Base-by-base conservation (phyloP, 169 alveolate genomes). In the Cryptosporidium ryanae region DNA sequence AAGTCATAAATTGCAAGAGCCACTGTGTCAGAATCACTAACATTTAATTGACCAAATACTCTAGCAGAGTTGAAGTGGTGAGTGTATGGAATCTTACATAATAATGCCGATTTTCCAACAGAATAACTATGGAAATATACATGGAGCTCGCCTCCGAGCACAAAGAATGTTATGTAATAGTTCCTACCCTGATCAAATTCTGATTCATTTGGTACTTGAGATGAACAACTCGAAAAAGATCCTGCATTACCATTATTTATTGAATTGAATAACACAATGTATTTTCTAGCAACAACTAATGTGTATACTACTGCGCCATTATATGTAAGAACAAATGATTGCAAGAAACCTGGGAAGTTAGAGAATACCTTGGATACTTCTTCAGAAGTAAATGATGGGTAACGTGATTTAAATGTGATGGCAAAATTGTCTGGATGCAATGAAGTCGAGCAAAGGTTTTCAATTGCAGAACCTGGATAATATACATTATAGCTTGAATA, bases 321-420 rank as follows among this genome's bases (percentile, higher is more conserved):
- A n/a, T 54, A 59, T 34, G 63, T 29, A 5, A 76, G 27, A 55
- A 76, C 87, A 59, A 76, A 32, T 57, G 87, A 18, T 44, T 59
- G 18, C 4, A 76, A 59, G 25, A 76, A 76, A 4, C 87, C 87
- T 8, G 87, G 87, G 64, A 59, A 76, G 25, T 76, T 76, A 17
- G 76, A 27, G 71, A 76, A 76, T 12, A 61, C 43, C 32, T 76
- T 55, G 17, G 76, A 55, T 15, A 76, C 50, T 25, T 76, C 76
- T 21, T 61, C 76, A 5, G 34, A 34, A 43, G 54, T 61, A 55
- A 32, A 76, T 0, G 21, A 12, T 18, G 87, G 76, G 27, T 1
- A 59, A 13, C 12, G 18, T 59, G 87, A 76, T 21, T 61, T 76
- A 12, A 76, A 32, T 2, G 7, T 12, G 12, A 76, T 4, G 0